Evolutionary conservation across 2,329 filamentous ascomycete species (phyloP), one percentile per base, ranked within the genome.

Genomic region (Colletotrichum cuscutae): DNA sequence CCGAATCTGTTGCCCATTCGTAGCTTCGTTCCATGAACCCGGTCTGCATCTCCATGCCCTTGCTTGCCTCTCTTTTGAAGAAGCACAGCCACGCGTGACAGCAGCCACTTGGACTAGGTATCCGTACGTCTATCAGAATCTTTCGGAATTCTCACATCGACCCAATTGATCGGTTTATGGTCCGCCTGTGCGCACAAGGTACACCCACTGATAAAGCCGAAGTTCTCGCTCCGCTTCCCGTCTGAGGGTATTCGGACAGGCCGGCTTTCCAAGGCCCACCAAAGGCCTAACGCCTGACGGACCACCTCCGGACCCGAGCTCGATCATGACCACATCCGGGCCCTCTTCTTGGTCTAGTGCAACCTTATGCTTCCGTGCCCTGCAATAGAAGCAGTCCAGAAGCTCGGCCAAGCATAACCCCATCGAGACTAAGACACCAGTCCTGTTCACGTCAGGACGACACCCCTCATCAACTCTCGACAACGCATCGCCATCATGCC

Each of bases 401-500:
- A 66, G 53, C 53, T 67, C 35, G 59, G 65, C n/a, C 59, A 56
- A 68, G 28, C 61, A 57, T 52, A 49, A 68, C 57, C 19, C 42
- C 22, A 61, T 42, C 65, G 35, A 26, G 59, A 60, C 26, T 54
- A 42, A 42, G 49, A 28, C 19, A 68, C 35, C 42, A 35, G 64
- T 68, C 61, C 46, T 15, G 26, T 71, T 58, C 53, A 26, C 53
- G 22, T 56, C 53, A 56, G 6, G 53, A 57, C 66, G 35, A 61
- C 60, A 35, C 42, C 61, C 49, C 35, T 71, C 66, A 61, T 65
- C 56, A 65, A 73, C 56, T 37, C 28, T 61, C 32, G 49, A 61
- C 59, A 49, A 72, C 63, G 22, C 35, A 68, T 42, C 77, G 74
- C 74, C 77, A 74, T 74, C 70, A 86, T 86, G 84, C 81, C 85